A percentile compares a stretch with the other conserved stretches of the same genome.
These are phyloP conservation scores for Salicornia ramosissima DNA, from an alignment of 148 eudicot genomes.

Conservation along the genomic window DNA sequence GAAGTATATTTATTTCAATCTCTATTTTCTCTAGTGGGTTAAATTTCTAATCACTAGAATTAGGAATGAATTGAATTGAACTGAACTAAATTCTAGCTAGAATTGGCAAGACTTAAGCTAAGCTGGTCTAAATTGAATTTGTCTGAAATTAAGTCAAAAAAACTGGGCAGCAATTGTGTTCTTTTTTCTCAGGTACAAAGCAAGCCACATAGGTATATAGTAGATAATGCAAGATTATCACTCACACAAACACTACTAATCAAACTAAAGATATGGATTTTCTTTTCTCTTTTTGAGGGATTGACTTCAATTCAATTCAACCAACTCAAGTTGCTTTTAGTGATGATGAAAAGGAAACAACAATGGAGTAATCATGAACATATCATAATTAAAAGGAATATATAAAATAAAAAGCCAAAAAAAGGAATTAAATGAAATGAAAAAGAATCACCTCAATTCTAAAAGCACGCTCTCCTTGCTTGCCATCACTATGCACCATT, in stretches of 20 bases:
- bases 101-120: too few relatives aligned
- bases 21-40: too few relatives aligned
- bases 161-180: too few relatives aligned
- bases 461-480: constrained; percentile 83
- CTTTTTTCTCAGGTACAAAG: too few relatives aligned
- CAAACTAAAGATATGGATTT: not conserved
- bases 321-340: not conserved
- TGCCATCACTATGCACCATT: constrained; percentile 60
- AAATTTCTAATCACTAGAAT: too few relatives aligned
- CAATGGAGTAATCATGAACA: not conserved
- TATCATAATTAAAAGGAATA: not conserved
- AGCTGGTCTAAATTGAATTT: too few relatives aligned
- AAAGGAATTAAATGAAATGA: constrained; percentile 15
- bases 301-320: not conserved
- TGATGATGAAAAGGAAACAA: constrained; percentile 8
- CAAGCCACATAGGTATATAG: too few relatives aligned
- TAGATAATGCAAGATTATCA: not conserved
- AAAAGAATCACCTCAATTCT: constrained; percentile 52
- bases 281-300: not conserved
- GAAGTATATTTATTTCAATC: too few relatives aligned
- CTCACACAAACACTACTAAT: not conserved
- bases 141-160: not conserved
- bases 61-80: too few relatives aligned
- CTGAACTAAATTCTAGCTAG: too few relatives aligned
- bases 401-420: constrained; percentile 4